Percentiles rank a stretch among this genome's conserved stretches.
These are phyloP conservation scores for Chrysochromulina parva DNA, from an alignment of 78 protist species.

Conservation along the genomic window DNA sequence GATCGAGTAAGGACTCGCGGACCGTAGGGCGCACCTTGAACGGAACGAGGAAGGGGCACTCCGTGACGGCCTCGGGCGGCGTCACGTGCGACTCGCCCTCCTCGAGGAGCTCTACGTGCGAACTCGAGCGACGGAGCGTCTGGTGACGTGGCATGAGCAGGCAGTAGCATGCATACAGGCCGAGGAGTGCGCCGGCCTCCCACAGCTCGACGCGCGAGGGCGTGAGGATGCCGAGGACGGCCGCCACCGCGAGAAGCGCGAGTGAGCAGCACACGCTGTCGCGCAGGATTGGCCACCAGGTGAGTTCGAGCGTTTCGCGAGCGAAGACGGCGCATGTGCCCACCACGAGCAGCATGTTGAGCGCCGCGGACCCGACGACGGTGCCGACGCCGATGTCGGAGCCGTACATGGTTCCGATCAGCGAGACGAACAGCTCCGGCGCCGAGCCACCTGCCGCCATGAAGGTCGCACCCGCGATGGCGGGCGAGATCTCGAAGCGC, in stretches of 20 bases:
- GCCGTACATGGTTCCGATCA: slow-evolving; percentile 7
- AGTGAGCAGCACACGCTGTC: slow-evolving; percentile 23
- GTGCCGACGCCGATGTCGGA: slow-evolving; percentile 46
- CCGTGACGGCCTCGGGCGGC: too few relatives aligned
- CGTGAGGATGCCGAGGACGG: background rate
- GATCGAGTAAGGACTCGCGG: background rate
- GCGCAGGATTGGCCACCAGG: slow-evolving; percentile 32
- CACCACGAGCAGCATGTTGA: slow-evolving; percentile 51
- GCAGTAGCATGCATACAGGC: slow-evolving; percentile 8
- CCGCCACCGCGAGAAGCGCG: background rate
- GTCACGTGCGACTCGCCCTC: too few relatives aligned
- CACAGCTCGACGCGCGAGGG: background rate
- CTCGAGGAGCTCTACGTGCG: too few relatives aligned
- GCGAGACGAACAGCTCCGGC: slow-evolving; percentile 58
- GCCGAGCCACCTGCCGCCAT: slow-evolving; percentile 60
- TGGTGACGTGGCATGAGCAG: background rate
- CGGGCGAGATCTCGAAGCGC: background rate
- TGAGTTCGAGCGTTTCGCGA: background rate
- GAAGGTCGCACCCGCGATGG: slow-evolving; percentile 63
- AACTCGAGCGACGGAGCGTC: background rate
- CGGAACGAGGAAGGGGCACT: background rate
- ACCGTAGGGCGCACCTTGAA: background rate
- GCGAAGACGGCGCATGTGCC: slow-evolving; percentile 43
- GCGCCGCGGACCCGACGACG: slow-evolving; percentile 55
- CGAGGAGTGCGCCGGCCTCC: background rate